phyloP scores from a whole-genome alignment of 306 rosid genomes.

The Senna siamea region DNA sequence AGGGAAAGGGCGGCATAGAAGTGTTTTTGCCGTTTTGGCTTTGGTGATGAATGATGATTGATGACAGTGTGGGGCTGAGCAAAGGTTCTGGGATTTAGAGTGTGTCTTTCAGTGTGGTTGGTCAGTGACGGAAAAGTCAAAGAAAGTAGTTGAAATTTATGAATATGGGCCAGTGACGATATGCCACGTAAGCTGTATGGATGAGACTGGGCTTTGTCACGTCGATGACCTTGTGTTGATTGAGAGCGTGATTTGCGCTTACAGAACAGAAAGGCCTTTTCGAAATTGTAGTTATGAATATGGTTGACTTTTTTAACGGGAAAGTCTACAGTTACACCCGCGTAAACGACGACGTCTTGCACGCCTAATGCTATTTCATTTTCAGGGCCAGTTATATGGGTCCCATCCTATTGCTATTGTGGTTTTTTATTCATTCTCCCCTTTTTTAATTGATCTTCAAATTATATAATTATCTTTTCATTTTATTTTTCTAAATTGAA shows the following conservation, averaged over 20 bases:
- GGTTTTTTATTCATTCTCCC: no score
- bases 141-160: not conserved
- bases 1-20: slow-evolving; percentile 24
- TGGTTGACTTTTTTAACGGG: slow-evolving; percentile 26
- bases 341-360: slow-evolving; percentile 35
- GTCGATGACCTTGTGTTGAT: not conserved
- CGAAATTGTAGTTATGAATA: not conserved
- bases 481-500: no score
- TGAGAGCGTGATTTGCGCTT: slow-evolving; percentile 47
- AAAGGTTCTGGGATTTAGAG: not conserved
- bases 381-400: no score
- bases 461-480: no score
- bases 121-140: slow-evolving; percentile 37
- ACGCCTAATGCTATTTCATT: no score
- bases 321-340: not conserved
- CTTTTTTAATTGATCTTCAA: no score
- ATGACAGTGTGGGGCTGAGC: slow-evolving; percentile 10
- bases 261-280: not conserved
- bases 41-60: slow-evolving; percentile 20
- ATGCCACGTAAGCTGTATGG: slow-evolving; percentile 5
- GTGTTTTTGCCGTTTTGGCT: not conserved
- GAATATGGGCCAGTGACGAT: not conserved
- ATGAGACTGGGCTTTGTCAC: not conserved
- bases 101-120: slow-evolving; percentile 1
- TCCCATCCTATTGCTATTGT: no score